These are phyloP conservation scores for Xylaria bambusicola DNA, from an alignment of 495 filamentous ascomycete species.

Conservation along the genomic window DNA sequence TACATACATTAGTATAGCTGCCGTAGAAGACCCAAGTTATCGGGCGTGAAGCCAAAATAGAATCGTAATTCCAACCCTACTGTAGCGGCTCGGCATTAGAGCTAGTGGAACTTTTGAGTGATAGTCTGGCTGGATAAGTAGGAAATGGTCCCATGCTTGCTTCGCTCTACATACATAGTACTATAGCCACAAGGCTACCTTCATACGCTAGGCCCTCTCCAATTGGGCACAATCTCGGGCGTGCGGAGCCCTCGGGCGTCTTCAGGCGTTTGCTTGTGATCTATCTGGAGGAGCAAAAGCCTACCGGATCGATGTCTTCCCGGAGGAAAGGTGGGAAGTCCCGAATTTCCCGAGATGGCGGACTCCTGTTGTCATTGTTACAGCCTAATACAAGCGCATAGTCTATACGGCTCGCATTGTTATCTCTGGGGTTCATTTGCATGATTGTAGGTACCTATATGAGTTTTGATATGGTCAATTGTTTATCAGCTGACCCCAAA, in stretches of 20 bases:
- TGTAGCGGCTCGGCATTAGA: slow-evolving; percentile 1
- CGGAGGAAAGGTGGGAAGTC: neutral
- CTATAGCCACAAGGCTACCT: neutral
- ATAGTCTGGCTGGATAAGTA: no score
- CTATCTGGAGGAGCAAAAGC: neutral
- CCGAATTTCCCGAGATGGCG: neutral
- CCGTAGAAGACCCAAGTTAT: neutral
- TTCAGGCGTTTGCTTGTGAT: no score
- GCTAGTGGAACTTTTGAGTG: neutral
- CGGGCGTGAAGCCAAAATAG: slow-evolving; percentile 3
- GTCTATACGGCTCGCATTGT: neutral
- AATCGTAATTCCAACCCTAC: neutral
- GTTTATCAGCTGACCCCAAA: slow-evolving; percentile 16
- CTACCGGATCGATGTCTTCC: neutral
- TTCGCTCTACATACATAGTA: no score
- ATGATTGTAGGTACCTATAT: neutral
- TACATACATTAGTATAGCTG: neutral
- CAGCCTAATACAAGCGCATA: neutral
- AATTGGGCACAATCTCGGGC: slow-evolving; percentile 15
- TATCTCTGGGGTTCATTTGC: slow-evolving; percentile 4
- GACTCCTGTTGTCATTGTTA: neutral
- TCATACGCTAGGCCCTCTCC: slow-evolving; percentile 8
- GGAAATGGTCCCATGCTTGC: neutral
- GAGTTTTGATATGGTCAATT: slow-evolving; percentile 10
- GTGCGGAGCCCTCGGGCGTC: slow-evolving; percentile 1